Conservation (phyloP, 495 filamentous ascomycete genomes). For the Hamigera avellanea region DNA sequence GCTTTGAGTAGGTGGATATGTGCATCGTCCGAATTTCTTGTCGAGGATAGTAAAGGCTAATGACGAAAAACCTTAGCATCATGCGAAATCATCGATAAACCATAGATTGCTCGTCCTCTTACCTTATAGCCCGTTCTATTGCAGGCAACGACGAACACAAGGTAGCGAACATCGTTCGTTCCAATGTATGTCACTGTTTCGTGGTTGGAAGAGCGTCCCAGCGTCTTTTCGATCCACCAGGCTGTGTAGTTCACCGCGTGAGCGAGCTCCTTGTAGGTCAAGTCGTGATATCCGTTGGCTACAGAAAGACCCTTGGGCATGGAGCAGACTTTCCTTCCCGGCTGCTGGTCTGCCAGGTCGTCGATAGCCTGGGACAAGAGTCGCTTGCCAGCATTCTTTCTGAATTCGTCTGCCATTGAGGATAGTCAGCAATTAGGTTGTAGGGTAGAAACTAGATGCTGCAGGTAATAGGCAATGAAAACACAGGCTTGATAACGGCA, state of each 20-base stretch:
- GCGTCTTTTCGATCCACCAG: conserved; percentile 30
- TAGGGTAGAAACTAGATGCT: no score
- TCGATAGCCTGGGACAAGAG: background rate
- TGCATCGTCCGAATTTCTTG: conserved; percentile 26
- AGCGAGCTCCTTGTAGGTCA: conserved; percentile 35
- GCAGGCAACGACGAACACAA: conserved; percentile 13
- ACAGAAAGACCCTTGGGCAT: background rate
- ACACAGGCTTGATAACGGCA: no score
- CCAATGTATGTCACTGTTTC: conserved; percentile 26
- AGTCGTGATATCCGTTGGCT: background rate
- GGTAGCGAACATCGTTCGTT: conserved; percentile 16
- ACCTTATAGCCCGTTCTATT: conserved; percentile 13
- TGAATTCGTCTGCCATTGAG: background rate
- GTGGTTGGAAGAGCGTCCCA: conserved; percentile 12
- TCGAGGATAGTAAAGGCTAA: conserved; percentile 17
- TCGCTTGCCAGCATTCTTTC: background rate
- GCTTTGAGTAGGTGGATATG: conserved; percentile 19
- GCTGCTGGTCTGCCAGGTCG: background rate
- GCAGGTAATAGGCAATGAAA: no score
- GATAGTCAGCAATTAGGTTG: background rate
- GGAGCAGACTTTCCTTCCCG: background rate
- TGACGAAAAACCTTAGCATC: conserved; percentile 12
- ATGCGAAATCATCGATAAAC: conserved; percentile 38
- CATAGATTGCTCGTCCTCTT: conserved; percentile 33
- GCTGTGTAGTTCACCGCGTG: conserved; percentile 40